Percentiles rank a stretch among this genome's conserved stretches.
Conservation (phyloP, 805 yeast species). For the Hanseniaspora occidentalis region DNA sequence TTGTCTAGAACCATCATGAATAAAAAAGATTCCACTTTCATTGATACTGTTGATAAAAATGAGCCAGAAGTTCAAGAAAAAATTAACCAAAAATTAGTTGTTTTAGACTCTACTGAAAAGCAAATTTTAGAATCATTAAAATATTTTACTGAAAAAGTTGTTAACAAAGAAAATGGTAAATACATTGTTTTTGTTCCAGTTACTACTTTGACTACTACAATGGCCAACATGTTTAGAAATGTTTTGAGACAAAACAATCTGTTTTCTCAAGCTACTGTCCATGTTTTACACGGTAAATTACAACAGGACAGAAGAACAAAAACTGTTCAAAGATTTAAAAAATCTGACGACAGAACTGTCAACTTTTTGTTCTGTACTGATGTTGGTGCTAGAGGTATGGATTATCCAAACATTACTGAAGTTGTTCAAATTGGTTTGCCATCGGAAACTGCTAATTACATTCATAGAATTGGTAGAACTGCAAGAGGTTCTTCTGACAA, state of each 20-base stretch:
- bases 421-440: constrained; percentile 81
- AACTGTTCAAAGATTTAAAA: constrained; percentile 42
- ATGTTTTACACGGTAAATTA: constrained; percentile 60
- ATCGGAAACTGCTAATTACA: constrained; percentile 60
- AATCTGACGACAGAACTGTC: constrained; percentile 12
- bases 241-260: constrained; percentile 15
- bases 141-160: constrained; percentile 25
- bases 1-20: constrained; percentile 54
- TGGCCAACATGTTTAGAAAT: constrained; percentile 30
- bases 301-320: constrained; percentile 57
- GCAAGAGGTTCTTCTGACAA: constrained; percentile 72
- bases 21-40: constrained; percentile 36
- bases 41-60: constrained; percentile 63
- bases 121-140: constrained; percentile 45
- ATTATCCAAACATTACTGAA: constrained; percentile 76
- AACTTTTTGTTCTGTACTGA: constrained; percentile 66
- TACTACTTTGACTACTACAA: constrained; percentile 50
- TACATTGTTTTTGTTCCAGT: constrained; percentile 79
- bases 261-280: constrained; percentile 18
- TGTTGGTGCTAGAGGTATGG: constrained; percentile 95
- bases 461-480: constrained; percentile 92
- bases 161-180: constrained; percentile 37
- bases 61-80: constrained; percentile 72
- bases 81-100: constrained; percentile 54
- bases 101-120: constrained; percentile 43